A percentile compares a stretch with the other conserved stretches of the same genome.
Evolutionary conservation across 805 yeast species (phyloP).

Genomic region (Candida koratica): DNA sequence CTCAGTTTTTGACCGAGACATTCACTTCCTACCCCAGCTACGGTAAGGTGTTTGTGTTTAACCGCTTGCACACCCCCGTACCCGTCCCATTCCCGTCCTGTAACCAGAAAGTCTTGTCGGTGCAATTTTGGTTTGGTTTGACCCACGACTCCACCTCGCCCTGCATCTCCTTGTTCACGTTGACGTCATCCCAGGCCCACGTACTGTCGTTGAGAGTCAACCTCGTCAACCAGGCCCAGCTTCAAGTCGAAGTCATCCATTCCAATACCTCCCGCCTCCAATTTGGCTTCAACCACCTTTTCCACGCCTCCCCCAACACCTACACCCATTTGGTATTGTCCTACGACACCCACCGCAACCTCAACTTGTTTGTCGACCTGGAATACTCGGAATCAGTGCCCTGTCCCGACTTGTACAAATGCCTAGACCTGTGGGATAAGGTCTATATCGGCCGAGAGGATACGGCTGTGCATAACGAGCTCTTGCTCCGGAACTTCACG

Average conservation of each 20-base stretch:
- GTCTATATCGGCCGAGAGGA: slow-evolving; percentile 29
- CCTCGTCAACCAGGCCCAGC: slow-evolving; percentile 27
- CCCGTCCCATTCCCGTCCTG: slow-evolving; percentile 20
- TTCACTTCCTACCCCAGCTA: slow-evolving; percentile 23
- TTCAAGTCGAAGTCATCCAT: slow-evolving; percentile 28
- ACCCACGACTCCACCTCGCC: slow-evolving; percentile 14
- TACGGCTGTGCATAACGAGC: slow-evolving; percentile 19
- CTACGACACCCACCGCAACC: slow-evolving; percentile 32
- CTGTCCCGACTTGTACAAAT: slow-evolving; percentile 29
- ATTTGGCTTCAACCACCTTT: slow-evolving; percentile 32
- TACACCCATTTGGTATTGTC: slow-evolving; percentile 34
- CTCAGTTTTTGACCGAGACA: slow-evolving; percentile 23
- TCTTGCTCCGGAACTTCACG: slow-evolving; percentile 35
- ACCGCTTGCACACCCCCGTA: slow-evolving; percentile 17
- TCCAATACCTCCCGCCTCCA: slow-evolving; percentile 24
- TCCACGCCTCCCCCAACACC: slow-evolving; percentile 17
- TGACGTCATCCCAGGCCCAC: slow-evolving; percentile 24
- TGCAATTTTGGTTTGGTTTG: slow-evolving; percentile 41
- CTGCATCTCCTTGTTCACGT: slow-evolving; percentile 20
- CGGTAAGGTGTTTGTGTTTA: slow-evolving; percentile 28
- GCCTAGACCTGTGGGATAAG: slow-evolving; percentile 32
- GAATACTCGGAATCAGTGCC: slow-evolving; percentile 44
- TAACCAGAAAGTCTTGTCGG: slow-evolving; percentile 21
- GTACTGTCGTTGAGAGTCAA: slow-evolving; percentile 25
- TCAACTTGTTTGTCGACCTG: slow-evolving; percentile 49